Evolutionary conservation across 140 eudicot genomes (phyloP).

Genomic region (Artemisia princeps): DNA sequence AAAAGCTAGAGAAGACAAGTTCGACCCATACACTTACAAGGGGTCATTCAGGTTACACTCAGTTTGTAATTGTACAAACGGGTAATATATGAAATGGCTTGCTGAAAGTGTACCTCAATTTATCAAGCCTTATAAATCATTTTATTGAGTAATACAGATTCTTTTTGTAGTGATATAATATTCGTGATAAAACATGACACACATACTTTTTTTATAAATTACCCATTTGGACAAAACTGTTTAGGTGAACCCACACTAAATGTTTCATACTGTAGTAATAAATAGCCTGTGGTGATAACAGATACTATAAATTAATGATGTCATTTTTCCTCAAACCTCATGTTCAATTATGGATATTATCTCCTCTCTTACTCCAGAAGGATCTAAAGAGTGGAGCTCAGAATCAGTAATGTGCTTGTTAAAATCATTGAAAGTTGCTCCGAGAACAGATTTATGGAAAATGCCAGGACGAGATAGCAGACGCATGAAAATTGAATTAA

Average conservation of each 20-base stretch:
- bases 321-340: conserved; percentile 44
- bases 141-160: no score
- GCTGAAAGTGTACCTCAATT: no score
- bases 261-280: neutral
- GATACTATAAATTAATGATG: neutral
- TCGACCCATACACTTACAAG: neutral
- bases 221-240: no score
- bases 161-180: no score
- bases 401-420: conserved; percentile 71
- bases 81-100: no score
- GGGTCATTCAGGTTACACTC: no score
- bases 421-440: conserved; percentile 60
- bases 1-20: conserved; percentile 7
- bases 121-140: no score
- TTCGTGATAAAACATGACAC: no score
- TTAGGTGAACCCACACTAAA: neutral
- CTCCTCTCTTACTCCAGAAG: conserved; percentile 70
- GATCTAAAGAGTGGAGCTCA: conserved; percentile 61
- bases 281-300: neutral
- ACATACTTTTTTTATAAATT: no score
- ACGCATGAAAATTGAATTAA: conserved; percentile 65
- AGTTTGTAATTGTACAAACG: no score
- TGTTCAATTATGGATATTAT: conserved; percentile 66
- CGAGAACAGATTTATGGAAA: conserved; percentile 48
- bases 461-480: conserved; percentile 81